Evolutionary conservation across 2,329 filamentous ascomycete species (phyloP).

Genomic region (Botrytis byssoidea): DNA sequence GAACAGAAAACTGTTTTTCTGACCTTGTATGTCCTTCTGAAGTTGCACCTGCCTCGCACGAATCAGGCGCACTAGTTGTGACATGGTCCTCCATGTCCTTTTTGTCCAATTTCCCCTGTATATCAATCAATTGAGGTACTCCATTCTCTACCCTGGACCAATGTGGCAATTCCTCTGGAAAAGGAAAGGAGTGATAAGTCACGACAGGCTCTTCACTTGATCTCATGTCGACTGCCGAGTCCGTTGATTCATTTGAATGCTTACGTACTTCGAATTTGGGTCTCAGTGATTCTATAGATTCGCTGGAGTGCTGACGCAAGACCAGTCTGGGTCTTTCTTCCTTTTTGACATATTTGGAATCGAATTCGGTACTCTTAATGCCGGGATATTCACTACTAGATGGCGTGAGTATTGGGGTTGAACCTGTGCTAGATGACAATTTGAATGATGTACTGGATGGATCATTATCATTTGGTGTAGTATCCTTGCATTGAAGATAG

Average conservation of each 20-base stretch:
- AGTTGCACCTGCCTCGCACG: too few relatives aligned
- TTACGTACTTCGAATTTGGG: not conserved
- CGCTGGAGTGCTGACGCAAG: not conserved
- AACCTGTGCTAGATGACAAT: not conserved
- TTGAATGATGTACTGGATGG: not conserved
- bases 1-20: not conserved
- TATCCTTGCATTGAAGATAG: constrained; percentile 6
- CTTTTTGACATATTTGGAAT: not conserved
- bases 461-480: not conserved
- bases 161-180: not conserved
- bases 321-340: too few relatives aligned
- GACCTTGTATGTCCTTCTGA: not conserved
- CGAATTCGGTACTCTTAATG: not conserved
- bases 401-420: not conserved
- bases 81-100: not conserved
- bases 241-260: not conserved
- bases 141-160: not conserved
- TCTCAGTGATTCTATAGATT: not conserved
- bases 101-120: not conserved
- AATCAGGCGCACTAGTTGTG: not conserved
- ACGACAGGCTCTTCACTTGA: not conserved
- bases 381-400: not conserved
- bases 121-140: not conserved
- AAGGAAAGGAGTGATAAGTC: not conserved
- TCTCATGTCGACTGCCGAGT: not conserved